Percentiles rank a stretch among this genome's conserved stretches.
Conservation (phyloP, 148 eudicot genomes). For the Fagopyrum esculentum region DNA sequence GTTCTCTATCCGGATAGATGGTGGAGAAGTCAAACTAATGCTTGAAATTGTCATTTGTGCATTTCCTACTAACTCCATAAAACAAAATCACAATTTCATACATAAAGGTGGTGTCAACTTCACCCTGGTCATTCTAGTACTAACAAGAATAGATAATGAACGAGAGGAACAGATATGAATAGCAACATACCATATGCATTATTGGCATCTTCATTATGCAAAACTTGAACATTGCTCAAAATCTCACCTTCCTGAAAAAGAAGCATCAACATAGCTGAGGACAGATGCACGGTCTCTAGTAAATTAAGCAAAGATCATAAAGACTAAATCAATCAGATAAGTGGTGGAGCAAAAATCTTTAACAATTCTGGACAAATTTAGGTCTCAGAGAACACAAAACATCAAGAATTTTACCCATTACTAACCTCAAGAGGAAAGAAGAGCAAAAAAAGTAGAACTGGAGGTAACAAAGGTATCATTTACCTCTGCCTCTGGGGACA, state of each 20-base stretch:
- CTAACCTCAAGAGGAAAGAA: not conserved
- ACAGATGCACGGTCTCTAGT: not conserved
- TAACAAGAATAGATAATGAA: not conserved
- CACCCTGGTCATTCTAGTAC: not conserved
- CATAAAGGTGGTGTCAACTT: not conserved
- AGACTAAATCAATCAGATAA: not conserved
- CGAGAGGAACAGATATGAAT: not conserved
- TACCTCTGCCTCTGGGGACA: conserved; percentile 93
- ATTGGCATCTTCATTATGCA: conserved; percentile 41
- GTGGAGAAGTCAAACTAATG: conserved; percentile 31
- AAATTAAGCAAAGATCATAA: not conserved
- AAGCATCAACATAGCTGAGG: no score
- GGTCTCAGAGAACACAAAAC: not conserved
- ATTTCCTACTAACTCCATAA: conserved; percentile 19
- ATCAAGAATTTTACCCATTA: not conserved
- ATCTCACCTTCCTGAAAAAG: conserved; percentile 61
- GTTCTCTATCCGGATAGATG: conserved; percentile 29
- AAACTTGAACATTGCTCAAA: conserved; percentile 40
- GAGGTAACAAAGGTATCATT: not conserved
- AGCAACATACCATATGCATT: conserved; percentile 43
- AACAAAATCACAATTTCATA: not conserved
- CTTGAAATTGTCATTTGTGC: conserved; percentile 31
- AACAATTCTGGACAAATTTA: not conserved
- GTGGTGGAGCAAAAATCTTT: not conserved
- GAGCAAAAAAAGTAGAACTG: not conserved